Evolutionary conservation across 257 asterid species (phyloP).

Genomic region (Capsicum rhomboideum): DNA sequence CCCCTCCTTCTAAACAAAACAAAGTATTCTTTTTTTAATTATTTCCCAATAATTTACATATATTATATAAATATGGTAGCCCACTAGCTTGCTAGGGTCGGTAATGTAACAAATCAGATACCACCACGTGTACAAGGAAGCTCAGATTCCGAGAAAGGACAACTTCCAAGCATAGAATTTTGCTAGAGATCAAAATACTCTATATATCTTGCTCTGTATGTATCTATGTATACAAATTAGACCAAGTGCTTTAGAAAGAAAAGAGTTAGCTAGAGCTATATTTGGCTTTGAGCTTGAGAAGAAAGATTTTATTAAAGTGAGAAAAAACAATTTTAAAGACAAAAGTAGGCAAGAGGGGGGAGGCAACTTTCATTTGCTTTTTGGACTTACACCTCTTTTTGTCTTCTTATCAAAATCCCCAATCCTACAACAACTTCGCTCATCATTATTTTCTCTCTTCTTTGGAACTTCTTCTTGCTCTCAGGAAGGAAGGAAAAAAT

Average conservation of each 20-base stretch:
- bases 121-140: slow-evolving; percentile 29
- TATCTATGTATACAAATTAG: not conserved
- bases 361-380: slow-evolving; percentile 26
- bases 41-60: not conserved
- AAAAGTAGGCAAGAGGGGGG: slow-evolving; percentile 25
- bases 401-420: slow-evolving; percentile 38
- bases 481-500: not conserved
- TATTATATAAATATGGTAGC: not conserved
- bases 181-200: not conserved
- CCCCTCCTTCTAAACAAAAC: not conserved
- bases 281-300: slow-evolving; percentile 10
- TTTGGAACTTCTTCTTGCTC: not conserved
- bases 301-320: slow-evolving; percentile 31
- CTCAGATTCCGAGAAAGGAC: slow-evolving; percentile 35
- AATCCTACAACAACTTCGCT: slow-evolving; percentile 4
- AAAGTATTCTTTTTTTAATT: not conserved
- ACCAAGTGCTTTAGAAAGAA: not conserved
- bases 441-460: slow-evolving; percentile 6
- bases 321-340: slow-evolving; percentile 25
- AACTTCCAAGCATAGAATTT: slow-evolving; percentile 7
- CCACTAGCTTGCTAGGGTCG: not conserved
- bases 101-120: slow-evolving; percentile 22
- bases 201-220: not conserved
- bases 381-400: slow-evolving; percentile 36
- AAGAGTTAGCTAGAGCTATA: not conserved